Percentiles rank a stretch among this genome's conserved stretches.
Conservation (phyloP, 495 filamentous ascomycete species). For the Podospora sp. region DNA sequence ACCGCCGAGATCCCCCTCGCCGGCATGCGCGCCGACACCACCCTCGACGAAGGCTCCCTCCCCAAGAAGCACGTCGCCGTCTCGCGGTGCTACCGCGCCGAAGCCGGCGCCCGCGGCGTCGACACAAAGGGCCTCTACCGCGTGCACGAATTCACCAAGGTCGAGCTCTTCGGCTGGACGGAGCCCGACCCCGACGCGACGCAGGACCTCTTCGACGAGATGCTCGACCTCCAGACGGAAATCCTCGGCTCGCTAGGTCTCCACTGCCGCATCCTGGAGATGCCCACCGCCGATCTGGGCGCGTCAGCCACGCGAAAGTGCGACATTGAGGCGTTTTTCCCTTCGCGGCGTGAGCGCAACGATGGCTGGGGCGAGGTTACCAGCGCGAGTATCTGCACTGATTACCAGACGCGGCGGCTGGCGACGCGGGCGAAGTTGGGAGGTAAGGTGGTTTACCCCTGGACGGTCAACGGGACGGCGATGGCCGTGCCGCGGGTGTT, state of each 20-base stretch:
- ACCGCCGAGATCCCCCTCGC: slow-evolving; percentile 96
- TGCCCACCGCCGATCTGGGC: slow-evolving; percentile 86
- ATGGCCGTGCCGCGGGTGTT: slow-evolving; percentile 87
- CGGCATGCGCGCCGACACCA: slow-evolving; percentile 78
- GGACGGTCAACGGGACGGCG: slow-evolving; percentile 93
- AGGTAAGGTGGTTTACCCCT: slow-evolving; percentile 63
- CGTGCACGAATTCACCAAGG: slow-evolving; percentile 99
- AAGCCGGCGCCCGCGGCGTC: slow-evolving; percentile 84
- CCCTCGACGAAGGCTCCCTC: slow-evolving; percentile 52
- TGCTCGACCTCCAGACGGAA: slow-evolving; percentile 82
- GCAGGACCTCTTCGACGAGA: slow-evolving; percentile 72
- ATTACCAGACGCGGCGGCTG: slow-evolving; percentile 87
- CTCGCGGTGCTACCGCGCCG: slow-evolving; percentile 89
- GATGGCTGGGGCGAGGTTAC: slow-evolving; percentile 95
- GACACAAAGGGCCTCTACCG: slow-evolving; percentile 95
- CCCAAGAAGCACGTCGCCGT: slow-evolving; percentile 80
- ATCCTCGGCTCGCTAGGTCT: slow-evolving; percentile 75
- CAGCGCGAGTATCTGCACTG: slow-evolving; percentile 85
- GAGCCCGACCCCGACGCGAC: slow-evolving; percentile 48
- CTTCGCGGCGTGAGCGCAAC: slow-evolving; percentile 70
- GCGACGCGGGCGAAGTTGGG: slow-evolving; percentile 64
- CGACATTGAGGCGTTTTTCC: slow-evolving; percentile 95
- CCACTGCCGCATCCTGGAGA: slow-evolving; percentile 88
- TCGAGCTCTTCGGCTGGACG: slow-evolving; percentile 94
- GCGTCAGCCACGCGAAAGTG: slow-evolving; percentile 82